Base-by-base conservation (phyloP, 192 early-diverging fungal species). In the Kappamyces sp. region DNA sequence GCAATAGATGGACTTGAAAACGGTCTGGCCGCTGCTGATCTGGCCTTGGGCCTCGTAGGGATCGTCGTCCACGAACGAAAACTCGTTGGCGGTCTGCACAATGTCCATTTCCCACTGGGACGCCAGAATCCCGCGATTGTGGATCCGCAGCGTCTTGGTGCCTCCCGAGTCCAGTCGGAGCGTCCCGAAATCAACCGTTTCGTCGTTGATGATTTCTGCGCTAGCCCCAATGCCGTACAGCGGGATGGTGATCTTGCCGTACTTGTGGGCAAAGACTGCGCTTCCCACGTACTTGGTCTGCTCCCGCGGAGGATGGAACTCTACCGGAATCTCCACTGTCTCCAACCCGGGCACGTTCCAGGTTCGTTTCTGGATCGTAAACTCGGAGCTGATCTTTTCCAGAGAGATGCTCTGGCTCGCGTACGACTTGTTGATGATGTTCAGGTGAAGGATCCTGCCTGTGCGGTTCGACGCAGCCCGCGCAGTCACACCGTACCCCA, bases 231-330 rank as follows among this genome's bases (percentile, higher is more conserved):
- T 84, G 12, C 83, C 83, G 2, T 71, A 61, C 9, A 85, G 52
- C 8, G 53, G 49, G 7, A 85, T 64, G 10, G 58, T 53, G 8
- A 69, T 40, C 8, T 57, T 58, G 23, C 79, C 81, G 52, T 74
- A 67, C 13, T 79, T 84, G 61, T 85, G 80, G 3, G 40, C 36
- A 57, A 85, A 84, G 10, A 61, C 35, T 0, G 81, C 83, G 49
- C 74, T 79, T 23, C 83, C 83, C 8, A 64, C 65, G 55, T 84
- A 85, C 57, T 79, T 72, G 0, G 71, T 61, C 51, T 85, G 83
- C 50, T 84, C 78, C 48, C 73, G 64, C 12, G 71, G 66, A 2
- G 83, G 83, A 63, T 79, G 74, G 58, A 85, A 85, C 51, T 79
- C 75, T 0, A 85, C 62, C 34, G 76, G 78, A 44, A 85, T 75